Evolutionary conservation across 2,329 filamentous ascomycete genomes (phyloP).

Genomic region (Penicillium sp.): DNA sequence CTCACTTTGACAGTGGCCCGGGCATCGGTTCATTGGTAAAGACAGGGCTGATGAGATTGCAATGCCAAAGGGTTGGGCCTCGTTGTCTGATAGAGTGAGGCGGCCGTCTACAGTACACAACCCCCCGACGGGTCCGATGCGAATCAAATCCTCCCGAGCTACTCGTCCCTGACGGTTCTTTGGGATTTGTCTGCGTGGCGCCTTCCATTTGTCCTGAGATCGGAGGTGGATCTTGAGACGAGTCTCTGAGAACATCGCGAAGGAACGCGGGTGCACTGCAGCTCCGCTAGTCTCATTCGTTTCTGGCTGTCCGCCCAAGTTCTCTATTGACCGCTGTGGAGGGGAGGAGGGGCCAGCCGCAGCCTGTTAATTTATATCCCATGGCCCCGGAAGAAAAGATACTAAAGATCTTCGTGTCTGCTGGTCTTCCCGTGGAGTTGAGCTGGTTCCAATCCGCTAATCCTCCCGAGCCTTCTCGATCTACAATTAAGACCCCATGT

Average conservation of each 20-base stretch:
- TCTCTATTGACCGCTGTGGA: constrained; percentile 4
- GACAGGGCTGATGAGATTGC: constrained; percentile 1
- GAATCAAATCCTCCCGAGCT: constrained; percentile 3
- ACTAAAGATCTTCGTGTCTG: constrained; percentile 4
- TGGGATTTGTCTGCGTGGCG: background rate
- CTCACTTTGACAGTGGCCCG: constrained; percentile 20
- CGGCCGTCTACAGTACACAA: constrained; percentile 15
- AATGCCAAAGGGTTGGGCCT: constrained; percentile 29
- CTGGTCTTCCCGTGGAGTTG: constrained; percentile 1
- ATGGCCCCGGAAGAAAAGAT: constrained; percentile 7
- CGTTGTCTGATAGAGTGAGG: constrained; percentile 34
- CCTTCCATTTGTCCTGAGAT: background rate
- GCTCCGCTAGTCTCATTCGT: constrained; percentile 15
- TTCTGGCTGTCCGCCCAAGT: background rate
- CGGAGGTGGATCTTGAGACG: background rate
- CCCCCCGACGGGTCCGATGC: constrained; percentile 20
- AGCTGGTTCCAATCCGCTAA: background rate
- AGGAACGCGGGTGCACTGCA: constrained; percentile 3
- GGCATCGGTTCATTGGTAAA: background rate
- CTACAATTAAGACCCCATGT: constrained; percentile 25
- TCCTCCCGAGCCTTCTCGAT: background rate
- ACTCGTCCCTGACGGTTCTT: background rate
- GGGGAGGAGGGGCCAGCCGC: background rate
- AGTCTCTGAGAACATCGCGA: constrained; percentile 12
- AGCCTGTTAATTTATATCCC: constrained; percentile 21